Evolutionary conservation across 768 basidiomycete genomes (phyloP), one percentile per base, ranked within the genome.

Genomic region (Cystobasidium tubakii): DNA sequence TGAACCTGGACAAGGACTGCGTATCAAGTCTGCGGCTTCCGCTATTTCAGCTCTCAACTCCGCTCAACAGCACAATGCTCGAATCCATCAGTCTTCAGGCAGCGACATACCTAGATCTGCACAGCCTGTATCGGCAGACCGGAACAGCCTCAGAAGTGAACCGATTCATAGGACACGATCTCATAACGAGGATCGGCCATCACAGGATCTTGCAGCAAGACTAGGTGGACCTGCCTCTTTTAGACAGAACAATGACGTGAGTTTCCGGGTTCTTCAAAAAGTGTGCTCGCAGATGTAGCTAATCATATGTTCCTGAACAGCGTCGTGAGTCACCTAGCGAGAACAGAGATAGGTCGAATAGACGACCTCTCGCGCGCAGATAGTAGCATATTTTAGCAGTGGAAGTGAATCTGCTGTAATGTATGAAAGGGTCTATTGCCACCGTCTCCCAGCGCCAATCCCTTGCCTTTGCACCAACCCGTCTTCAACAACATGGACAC

Each of bases 51-150:
- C 69, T 17, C 54, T 71, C 53, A 71, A 54, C 27, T 34, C 69
- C n/a, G 69, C 69, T 19, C 69, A 71, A 62, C 36, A 71, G 54
- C 69, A 71, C 34, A 71, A 71, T 44, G 55, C 69, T 27, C 25
- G 69, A 25, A 4, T 71, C 2, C 46, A 71, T 12, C 9, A 54
- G 27, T 23, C 19, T 7, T 46, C 66, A 2, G n/a, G 66, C 15
- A 54, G 50, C 44, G 39, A 36, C 7, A 54, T 12, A 13, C 66
- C 66, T 21, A 44, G n/a, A 12, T 10, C 44, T 19, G n/a, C 66
- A 2, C 44, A 31, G 31, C 34, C 63, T 17, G 3, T 19, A 3
- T 19, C 46, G 21, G 15, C 46, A 17, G n/a, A n/a, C n/a, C 46
- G n/a, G 21, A 21, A 15, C 21, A 50, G 4, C 15, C 4, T 29